Evolutionary conservation across 352 stramenopile genomes (phyloP).

Genomic region (Pythium sukuiense): DNA sequence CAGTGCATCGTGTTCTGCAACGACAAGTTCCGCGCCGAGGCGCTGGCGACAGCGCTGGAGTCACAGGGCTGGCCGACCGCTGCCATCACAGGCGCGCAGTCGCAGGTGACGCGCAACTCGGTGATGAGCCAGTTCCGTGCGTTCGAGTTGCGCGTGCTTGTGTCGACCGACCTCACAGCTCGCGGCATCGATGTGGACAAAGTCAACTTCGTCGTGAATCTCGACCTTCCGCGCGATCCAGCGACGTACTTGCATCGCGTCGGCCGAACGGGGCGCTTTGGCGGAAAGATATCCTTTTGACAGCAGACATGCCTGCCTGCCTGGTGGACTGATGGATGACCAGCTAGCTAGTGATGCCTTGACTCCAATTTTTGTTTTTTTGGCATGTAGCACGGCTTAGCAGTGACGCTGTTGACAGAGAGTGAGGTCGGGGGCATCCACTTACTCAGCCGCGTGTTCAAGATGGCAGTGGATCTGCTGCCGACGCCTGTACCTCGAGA

Average conservation of each 20-base stretch:
- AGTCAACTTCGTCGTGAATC: conserved; percentile 81
- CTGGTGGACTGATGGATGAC: background rate
- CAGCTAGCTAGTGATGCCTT: conserved; percentile 16
- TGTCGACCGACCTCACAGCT: conserved; percentile 77
- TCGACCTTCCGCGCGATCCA: conserved; percentile 70
- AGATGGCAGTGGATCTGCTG: conserved; percentile 60
- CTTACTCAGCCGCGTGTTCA: conserved; percentile 64
- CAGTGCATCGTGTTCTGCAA: conserved; percentile 88
- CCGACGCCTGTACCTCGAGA: conserved; percentile 45
- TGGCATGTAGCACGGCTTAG: conserved; percentile 43
- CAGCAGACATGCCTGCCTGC: no score
- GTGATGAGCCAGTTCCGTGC: conserved; percentile 66
- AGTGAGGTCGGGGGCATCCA: conserved; percentile 55
- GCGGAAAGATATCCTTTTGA: conserved; percentile 63
- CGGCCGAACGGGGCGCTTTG: conserved; percentile 72
- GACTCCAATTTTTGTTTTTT: conserved; percentile 6
- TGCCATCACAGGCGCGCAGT: conserved; percentile 69
- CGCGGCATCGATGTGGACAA: conserved; percentile 75
- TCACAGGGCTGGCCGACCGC: conserved; percentile 56
- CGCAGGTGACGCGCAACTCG: conserved; percentile 52
- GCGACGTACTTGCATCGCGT: conserved; percentile 82
- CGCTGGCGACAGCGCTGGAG: conserved; percentile 49
- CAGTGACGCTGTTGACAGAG: conserved; percentile 57
- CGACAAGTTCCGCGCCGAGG: conserved; percentile 77
- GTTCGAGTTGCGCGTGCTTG: conserved; percentile 54